Evolutionary conservation across 148 eudicot genomes (phyloP).

Genomic region (Linanthus parryae): DNA sequence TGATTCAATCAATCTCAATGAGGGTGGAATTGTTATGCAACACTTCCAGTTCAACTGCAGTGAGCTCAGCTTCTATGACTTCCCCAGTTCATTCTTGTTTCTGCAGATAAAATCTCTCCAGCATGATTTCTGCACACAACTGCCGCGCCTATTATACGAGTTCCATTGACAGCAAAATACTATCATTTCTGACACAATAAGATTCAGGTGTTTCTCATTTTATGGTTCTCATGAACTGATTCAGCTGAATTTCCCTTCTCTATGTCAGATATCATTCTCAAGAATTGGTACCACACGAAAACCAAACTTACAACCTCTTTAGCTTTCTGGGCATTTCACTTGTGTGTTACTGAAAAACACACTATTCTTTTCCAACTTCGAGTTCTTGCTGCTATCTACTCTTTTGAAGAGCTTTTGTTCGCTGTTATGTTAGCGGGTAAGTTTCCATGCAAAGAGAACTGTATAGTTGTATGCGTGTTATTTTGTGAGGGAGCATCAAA

Average conservation of each 20-base stretch:
- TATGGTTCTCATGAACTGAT: slow-evolving; percentile 31
- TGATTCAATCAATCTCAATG: too few relatives aligned
- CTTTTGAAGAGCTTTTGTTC: slow-evolving; percentile 25
- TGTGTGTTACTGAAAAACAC: slow-evolving; percentile 23
- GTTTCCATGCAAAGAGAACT: slow-evolving; percentile 25
- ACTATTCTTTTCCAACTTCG: slow-evolving; percentile 21
- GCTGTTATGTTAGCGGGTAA: slow-evolving; percentile 12
- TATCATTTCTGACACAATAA: too few relatives aligned
- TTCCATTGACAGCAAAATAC: too few relatives aligned
- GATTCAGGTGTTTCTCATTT: slow-evolving; percentile 40
- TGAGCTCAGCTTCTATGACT: too few relatives aligned
- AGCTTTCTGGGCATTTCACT: slow-evolving; percentile 23
- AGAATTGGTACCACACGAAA: slow-evolving; percentile 52
- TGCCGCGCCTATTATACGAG: too few relatives aligned
- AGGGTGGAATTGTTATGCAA: too few relatives aligned
- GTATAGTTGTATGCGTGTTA: slow-evolving; percentile 30
- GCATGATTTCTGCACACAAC: too few relatives aligned
- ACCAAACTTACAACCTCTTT: slow-evolving; percentile 23
- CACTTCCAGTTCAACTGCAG: too few relatives aligned
- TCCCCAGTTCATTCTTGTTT: too few relatives aligned
- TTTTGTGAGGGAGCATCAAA: slow-evolving; percentile 41
- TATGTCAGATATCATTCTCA: slow-evolving; percentile 19
- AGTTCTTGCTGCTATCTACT: slow-evolving; percentile 21
- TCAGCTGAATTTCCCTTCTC: slow-evolving; percentile 17
- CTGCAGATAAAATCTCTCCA: too few relatives aligned